Conservation (phyloP, 148 eudicot species). For the Linanthus parryae region DNA sequence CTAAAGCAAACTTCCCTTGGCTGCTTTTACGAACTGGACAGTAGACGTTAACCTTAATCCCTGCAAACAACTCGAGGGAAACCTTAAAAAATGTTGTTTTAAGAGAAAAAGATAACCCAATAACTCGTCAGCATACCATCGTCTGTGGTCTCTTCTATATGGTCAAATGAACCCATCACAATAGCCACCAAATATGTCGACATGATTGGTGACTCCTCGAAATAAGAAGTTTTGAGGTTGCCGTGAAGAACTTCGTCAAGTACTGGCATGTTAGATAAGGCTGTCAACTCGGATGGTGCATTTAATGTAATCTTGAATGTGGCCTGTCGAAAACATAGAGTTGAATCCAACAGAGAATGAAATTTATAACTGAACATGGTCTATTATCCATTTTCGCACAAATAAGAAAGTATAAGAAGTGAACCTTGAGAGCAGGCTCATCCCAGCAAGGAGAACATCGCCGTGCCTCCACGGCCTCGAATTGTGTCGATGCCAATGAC, state of each 20-base stretch:
- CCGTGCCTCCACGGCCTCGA: slow-evolving; percentile 36
- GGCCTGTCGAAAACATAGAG: slow-evolving; percentile 32
- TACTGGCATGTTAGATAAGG: slow-evolving; percentile 71
- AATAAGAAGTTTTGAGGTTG: slow-evolving; percentile 20
- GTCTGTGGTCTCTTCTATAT: slow-evolving; percentile 21
- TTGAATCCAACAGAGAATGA: no score
- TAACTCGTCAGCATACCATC: slow-evolving; percentile 15
- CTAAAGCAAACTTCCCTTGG: slow-evolving; percentile 23
- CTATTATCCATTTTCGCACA: no score
- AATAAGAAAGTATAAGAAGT: no score
- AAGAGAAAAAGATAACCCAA: no score
- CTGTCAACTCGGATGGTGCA: slow-evolving; percentile 47
- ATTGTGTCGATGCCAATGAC: slow-evolving; percentile 36
- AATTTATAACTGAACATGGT: no score
- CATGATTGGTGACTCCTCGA: slow-evolving; percentile 29
- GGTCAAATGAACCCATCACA: slow-evolving; percentile 29
- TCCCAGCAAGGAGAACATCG: slow-evolving; percentile 46
- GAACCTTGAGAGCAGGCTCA: slow-evolving; percentile 39
- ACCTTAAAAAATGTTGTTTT: no score
- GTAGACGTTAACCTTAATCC: slow-evolving; percentile 22
- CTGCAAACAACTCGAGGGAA: slow-evolving; percentile 6
- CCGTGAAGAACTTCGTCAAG: slow-evolving; percentile 22
- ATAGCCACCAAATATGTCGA: slow-evolving; percentile 35
- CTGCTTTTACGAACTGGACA: slow-evolving; percentile 24
- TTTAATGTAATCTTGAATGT: slow-evolving; percentile 54